These are phyloP conservation scores for Didymella sp. DNA, from an alignment of 2,329 filamentous ascomycete genomes.

Conservation along the genomic window DNA sequence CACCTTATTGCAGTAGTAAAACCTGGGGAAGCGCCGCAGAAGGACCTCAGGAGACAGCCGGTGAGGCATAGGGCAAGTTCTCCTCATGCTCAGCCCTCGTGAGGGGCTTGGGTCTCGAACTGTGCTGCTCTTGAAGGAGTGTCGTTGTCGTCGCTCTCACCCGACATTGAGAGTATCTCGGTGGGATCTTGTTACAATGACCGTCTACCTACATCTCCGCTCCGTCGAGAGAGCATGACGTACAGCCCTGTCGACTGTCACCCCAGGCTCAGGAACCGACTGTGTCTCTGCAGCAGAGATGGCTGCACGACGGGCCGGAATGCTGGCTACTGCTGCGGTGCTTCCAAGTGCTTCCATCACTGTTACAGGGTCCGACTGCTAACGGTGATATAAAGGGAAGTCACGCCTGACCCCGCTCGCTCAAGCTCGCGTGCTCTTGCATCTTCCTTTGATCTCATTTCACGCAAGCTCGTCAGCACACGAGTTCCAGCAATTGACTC, in stretches of 20 bases:
- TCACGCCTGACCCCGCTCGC: slow-evolving; percentile 19
- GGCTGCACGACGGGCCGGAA: slow-evolving; percentile 4
- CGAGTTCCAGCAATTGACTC: slow-evolving; percentile 4
- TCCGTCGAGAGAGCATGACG: slow-evolving; percentile 8
- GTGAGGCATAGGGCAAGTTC: not conserved
- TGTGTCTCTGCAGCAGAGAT: not conserved
- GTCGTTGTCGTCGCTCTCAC: not conserved
- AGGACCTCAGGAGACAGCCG: slow-evolving; percentile 9
- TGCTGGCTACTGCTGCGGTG: slow-evolving; percentile 1
- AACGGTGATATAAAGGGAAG: slow-evolving; percentile 19
- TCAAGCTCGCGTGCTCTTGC: slow-evolving; percentile 20
- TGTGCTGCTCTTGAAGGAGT: not conserved
- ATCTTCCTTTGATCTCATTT: slow-evolving; percentile 27
- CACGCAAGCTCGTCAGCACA: slow-evolving; percentile 12
- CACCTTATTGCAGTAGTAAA: slow-evolving; percentile 18
- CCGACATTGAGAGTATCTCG: not conserved
- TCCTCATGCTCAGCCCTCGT: slow-evolving; percentile 4
- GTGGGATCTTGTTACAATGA: not conserved
- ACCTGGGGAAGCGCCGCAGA: slow-evolving; percentile 20
- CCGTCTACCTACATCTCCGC: not conserved
- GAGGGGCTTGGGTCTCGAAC: not conserved
- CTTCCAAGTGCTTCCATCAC: slow-evolving; percentile 15
- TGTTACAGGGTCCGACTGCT: slow-evolving; percentile 12
- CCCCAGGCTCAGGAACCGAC: slow-evolving; percentile 7
- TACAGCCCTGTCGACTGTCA: slow-evolving; percentile 2